Evolutionary conservation across 768 basidiomycete species (phyloP), one percentile per base, ranked within the genome.

Genomic region (Pisolithus marmoratus): DNA sequence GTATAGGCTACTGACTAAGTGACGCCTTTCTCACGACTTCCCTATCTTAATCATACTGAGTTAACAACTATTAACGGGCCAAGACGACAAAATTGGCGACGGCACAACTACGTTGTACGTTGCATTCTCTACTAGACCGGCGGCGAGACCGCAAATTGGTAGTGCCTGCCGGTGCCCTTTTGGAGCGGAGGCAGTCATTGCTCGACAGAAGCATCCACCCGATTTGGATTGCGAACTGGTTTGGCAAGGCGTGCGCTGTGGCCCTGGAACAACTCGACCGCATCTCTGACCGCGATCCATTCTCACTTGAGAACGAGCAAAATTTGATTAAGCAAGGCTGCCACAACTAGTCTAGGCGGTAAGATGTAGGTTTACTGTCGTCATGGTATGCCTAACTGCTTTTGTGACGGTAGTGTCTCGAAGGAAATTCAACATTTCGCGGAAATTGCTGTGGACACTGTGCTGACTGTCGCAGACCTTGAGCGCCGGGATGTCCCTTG

Each of bases 171-270:
- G 96, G 96, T 55, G 96, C 96, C 15, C 77, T 99, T 20, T 74
- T 99, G 40, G 95, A 98, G 59, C 87, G 96, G 66, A 94, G 94
- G 54, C 87, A 97, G 72, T 79, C 84, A 4, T 78, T 99, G n/a
- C 80, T 99, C n/a, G 96, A 99, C 72, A 80, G 94, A n/a, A 96
- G 96, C 31, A 90, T 99, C 59, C 96, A 99, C 68, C 96, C 96
- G 43, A 97, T 98, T 69, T 86, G 95, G 50, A 98, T 99, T 62
- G 96, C 96, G 61, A 96, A 99, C 70, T 96, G 96, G 31, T 99
- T 95, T 68, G 96, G 98, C 71, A 86, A 82, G 50, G 96, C 96
- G 31, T 98, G 96, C 64, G 63, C 77, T 31, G 87, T 95, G 5
- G 96, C 96, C 12, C 83, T 98, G 42, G 82, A 85, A 61, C 85